Conservation (phyloP, 2,329 filamentous ascomycete species). For the Talaromyces rugulosus region DNA sequence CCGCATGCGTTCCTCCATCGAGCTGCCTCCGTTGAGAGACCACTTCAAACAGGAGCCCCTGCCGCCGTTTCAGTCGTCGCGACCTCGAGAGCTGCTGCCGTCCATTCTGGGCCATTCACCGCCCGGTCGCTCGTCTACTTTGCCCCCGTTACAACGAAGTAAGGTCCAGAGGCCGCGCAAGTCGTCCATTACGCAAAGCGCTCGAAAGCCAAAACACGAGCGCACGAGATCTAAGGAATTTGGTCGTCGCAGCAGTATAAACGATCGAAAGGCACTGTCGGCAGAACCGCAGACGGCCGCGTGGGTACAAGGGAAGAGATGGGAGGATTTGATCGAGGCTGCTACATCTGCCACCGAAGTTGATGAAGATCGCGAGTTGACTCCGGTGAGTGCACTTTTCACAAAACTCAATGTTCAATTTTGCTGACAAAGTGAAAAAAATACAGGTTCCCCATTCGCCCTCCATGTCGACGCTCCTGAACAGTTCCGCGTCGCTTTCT, state of each 20-base stretch:
- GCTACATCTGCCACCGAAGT: slow-evolving; percentile 89
- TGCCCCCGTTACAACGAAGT: slow-evolving; percentile 75
- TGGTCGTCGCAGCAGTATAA: slow-evolving; percentile 66
- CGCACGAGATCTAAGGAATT: slow-evolving; percentile 73
- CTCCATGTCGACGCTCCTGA: slow-evolving; percentile 35
- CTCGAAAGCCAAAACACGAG: slow-evolving; percentile 72
- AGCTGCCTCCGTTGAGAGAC: slow-evolving; percentile 67
- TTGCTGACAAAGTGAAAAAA: slow-evolving; percentile 15
- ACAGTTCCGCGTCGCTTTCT: slow-evolving; percentile 35
- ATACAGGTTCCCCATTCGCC: slow-evolving; percentile 33
- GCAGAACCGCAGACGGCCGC: slow-evolving; percentile 76
- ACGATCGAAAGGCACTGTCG: slow-evolving; percentile 77
- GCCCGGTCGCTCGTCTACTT: slow-evolving; percentile 78
- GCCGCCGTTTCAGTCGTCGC: slow-evolving; percentile 56
- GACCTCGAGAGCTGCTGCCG: slow-evolving; percentile 71
- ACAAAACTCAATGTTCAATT: neutral
- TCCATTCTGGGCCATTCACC: slow-evolving; percentile 77
- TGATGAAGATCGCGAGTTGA: slow-evolving; percentile 79
- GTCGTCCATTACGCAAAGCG: slow-evolving; percentile 77
- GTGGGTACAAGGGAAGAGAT: slow-evolving; percentile 74
- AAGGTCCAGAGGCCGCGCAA: slow-evolving; percentile 73
- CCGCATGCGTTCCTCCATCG: slow-evolving; percentile 62
- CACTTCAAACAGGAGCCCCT: slow-evolving; percentile 70
- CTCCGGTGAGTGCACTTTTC: slow-evolving; percentile 62
- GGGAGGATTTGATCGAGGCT: slow-evolving; percentile 95